Evolutionary conservation across 345 rosid species (phyloP), one percentile per base, ranked within the genome.

Genomic region (Populus davidiana): DNA sequence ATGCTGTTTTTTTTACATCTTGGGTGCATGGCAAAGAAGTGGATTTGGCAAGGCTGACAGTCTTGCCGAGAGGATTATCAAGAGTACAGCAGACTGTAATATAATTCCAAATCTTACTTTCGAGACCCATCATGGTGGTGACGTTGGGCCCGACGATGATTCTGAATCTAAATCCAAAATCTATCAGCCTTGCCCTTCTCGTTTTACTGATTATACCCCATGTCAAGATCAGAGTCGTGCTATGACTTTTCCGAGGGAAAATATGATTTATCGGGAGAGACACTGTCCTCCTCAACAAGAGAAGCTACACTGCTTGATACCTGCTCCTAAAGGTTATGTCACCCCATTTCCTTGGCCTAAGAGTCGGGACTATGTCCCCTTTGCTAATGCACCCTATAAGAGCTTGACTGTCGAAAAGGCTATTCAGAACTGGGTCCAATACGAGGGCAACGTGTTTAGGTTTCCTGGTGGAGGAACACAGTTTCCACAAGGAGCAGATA

Each of bases 401-500:
- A 92, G 95, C 78, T 91, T 96, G 87, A 96, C 99, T 0, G 98
- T 96, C 72, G 98, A 96, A 88, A 96, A 96, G 85, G 99, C 99
- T 71, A 92, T 94, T 77, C 99, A 96, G 89, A 96, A 96, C 67
- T 96, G 99, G 99, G 90, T 96, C 78, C 98, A 96, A 79, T 96
- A 89, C 44, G 98, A 96, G 77, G 99, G 98, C 17, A 92, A 88
- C 31, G 98, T 96, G 47, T 96, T 96, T 78, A 89, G 94, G 81
- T 96, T 96, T 84, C 99, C 99, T 0, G 99, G 99, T 29, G 99
- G 99, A 18, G 99, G 99, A 75, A 96, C 99, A 38, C 98, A 94
- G 87, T 96, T 96, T 61, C 99, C 99, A 69, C 99, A 96, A 72
- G 99, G 99, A 75, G 99, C 98, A 16, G 96, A 96, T 78, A 91